These are phyloP conservation scores for Plectosphaerella cucumerina DNA, from an alignment of 2,329 filamentous ascomycete species.

Conservation along the genomic window DNA sequence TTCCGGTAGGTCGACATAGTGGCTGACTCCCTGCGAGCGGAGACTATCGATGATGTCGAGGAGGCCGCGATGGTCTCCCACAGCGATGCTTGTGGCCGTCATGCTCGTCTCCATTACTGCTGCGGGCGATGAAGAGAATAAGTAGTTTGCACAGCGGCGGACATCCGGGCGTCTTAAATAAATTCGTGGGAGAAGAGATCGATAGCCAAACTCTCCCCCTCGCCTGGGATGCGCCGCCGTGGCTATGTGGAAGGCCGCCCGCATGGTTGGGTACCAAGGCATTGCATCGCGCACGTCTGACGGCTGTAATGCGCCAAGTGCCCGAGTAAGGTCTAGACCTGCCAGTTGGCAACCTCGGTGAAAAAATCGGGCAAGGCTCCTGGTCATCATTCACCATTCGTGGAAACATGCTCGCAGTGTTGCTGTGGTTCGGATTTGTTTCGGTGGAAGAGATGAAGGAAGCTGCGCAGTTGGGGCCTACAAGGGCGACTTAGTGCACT, in stretches of 20 bases:
- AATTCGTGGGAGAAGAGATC: background rate
- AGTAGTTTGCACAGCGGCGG: background rate
- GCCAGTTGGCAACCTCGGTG: background rate
- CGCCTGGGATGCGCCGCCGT: background rate
- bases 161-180: background rate
- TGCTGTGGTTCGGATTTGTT: background rate
- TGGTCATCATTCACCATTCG: too few relatives aligned
- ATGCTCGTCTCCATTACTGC: background rate
- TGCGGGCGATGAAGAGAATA: background rate
- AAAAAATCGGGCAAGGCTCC: too few relatives aligned
- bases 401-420: background rate
- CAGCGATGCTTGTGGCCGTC: background rate
- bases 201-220: background rate
- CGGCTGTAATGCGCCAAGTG: too few relatives aligned
- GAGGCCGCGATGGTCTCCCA: constrained; percentile 27
- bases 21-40: constrained; percentile 28
- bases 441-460: too few relatives aligned
- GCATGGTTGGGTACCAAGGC: background rate
- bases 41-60: constrained; percentile 35
- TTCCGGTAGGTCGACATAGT: constrained; percentile 36
- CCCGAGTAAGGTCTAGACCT: background rate
- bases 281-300: background rate
- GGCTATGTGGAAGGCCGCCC: background rate
- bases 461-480: too few relatives aligned
- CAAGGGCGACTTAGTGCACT: too few relatives aligned